Base-by-base conservation (phyloP, 306 rosid species). In the Medicago arabica region DNA sequence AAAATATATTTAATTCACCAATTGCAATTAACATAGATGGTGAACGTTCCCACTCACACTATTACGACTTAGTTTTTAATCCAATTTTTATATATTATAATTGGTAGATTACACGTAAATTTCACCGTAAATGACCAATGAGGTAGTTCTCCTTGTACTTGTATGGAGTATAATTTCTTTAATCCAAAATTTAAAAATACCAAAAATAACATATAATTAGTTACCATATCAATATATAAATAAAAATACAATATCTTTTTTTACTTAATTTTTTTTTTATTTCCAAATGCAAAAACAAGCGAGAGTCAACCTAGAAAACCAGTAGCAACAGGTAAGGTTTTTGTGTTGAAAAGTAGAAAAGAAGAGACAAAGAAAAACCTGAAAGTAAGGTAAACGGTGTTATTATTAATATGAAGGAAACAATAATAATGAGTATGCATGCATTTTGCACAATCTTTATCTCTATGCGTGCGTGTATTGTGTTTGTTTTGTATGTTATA, bases 281-380 rank as follows among this genome's bases (percentile, higher is more conserved):
- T 34, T 5, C 38, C 38, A 15, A 34, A 31, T 4, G 34, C 2
- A 14, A 47, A 47, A 47, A 47, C 16, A 31, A 51, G 47, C 8
- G 16, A 9, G 60, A 72, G 77, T 72, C 68, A 72, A 72, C 23
- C 41, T 57, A 19, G 6, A 72, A 4, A 72, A 55, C 16, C n/a
- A 72, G 54, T 14, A 10, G 6, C n/a, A 63, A 3, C 8, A 59
- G 34, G 28, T 53, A 53, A 53, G 13, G 60, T 18, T 53, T 53
- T 8, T 53, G 13, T 17, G 10, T 18, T 17, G 28, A 17, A 17
- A 8, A 16, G 17, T 3, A 36, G 57, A 19, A n/a, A 9, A 58
- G 47, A 14, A 41, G 41, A 23, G 68, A 72, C 31, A 72, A 44
- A 18, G 13, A 4, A 71, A 39, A 44, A 72, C 25, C 23, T 39